phyloP scores from a whole-genome alignment of 495 filamentous ascomycete genomes.

The Letharia lupina region DNA sequence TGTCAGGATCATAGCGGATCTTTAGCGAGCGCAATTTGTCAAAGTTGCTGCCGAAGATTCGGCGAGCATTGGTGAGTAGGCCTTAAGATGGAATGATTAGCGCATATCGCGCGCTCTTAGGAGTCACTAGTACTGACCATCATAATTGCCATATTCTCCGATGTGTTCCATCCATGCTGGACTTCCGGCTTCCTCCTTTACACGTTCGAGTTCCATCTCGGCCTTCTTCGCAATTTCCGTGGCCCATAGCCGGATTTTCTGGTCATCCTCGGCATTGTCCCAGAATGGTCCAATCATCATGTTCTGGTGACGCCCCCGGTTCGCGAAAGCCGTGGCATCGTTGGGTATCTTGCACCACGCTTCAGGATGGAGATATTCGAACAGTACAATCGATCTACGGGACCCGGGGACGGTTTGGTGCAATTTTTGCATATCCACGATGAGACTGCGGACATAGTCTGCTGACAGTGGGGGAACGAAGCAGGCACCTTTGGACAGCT shows the following conservation, averaged over 20 bases:
- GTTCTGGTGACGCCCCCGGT: slow-evolving; percentile 25
- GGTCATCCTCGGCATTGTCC: slow-evolving; percentile 25
- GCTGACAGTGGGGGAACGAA: slow-evolving; percentile 36
- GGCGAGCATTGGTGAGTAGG: too few species aligned
- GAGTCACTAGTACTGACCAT: slow-evolving; percentile 5
- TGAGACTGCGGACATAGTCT: slow-evolving; percentile 30
- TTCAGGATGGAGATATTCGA: slow-evolving; percentile 22
- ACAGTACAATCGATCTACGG: slow-evolving; percentile 18
- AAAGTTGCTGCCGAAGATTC: too few species aligned
- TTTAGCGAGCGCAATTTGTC: too few species aligned
- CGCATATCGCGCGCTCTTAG: too few species aligned
- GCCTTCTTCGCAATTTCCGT: slow-evolving; percentile 16
- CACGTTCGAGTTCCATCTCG: slow-evolving; percentile 17
- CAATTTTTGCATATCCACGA: slow-evolving; percentile 27
- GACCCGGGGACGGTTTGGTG: slow-evolving; percentile 15
- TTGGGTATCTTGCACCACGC: slow-evolving; percentile 18
- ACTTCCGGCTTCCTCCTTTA: slow-evolving; percentile 8
- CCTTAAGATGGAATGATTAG: too few species aligned
- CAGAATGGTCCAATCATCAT: slow-evolving; percentile 20
- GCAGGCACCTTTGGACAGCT: slow-evolving; percentile 31
- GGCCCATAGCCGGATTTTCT: slow-evolving; percentile 25
- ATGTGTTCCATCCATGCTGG: neutral
- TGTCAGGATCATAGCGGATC: too few species aligned
- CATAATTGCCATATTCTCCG: slow-evolving; percentile 19
- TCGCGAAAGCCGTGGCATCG: slow-evolving; percentile 26